A percentile compares a stretch with the other conserved stretches of the same genome.
These are phyloP conservation scores for Geotrichum restrictum DNA, from an alignment of 1,139 yeast species.

Conservation along the genomic window DNA sequence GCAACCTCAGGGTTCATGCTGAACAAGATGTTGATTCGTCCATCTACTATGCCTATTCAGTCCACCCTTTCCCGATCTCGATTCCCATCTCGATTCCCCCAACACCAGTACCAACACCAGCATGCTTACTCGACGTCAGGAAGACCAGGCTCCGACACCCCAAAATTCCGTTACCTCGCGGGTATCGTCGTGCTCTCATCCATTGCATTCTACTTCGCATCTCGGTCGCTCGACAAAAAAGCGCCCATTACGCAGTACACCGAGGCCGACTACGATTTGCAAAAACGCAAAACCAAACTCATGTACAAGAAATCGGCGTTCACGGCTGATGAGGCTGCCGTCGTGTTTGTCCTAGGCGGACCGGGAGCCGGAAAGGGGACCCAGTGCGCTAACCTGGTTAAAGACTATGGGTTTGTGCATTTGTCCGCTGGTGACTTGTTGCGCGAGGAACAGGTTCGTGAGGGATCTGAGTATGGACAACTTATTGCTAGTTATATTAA, in stretches of 20 bases:
- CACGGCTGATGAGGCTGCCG: slow-evolving; percentile 61
- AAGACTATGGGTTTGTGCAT: slow-evolving; percentile 78
- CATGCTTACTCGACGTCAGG: slow-evolving; percentile 6
- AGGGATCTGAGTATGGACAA: slow-evolving; percentile 79
- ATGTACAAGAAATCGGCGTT: slow-evolving; percentile 45
- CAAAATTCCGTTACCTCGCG: slow-evolving; percentile 37
- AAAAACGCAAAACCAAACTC: slow-evolving; percentile 27
- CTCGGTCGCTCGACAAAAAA: slow-evolving; percentile 48
- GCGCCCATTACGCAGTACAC: slow-evolving; percentile 47
- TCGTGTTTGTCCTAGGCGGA: slow-evolving; percentile 73
- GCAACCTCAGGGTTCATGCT: neutral
- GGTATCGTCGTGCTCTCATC: slow-evolving; percentile 38
- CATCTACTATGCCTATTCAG: neutral
- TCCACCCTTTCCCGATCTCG: no score
- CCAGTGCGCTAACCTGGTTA: slow-evolving; percentile 81
- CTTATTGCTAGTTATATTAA: slow-evolving; percentile 77
- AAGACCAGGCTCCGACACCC: slow-evolving; percentile 28
- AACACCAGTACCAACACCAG: neutral
- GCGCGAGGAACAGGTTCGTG: slow-evolving; percentile 83
- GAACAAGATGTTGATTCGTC: slow-evolving; percentile 3
- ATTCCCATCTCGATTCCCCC: neutral
- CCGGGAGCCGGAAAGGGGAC: slow-evolving; percentile 98
- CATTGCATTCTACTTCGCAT: slow-evolving; percentile 51
- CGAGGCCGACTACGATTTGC: slow-evolving; percentile 59
- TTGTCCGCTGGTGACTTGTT: slow-evolving; percentile 91